Evolutionary conservation across 164 flowering plant genomes (phyloP), one percentile per base, ranked within the genome.

Genomic region (Chloranthus sessilifolius): DNA sequence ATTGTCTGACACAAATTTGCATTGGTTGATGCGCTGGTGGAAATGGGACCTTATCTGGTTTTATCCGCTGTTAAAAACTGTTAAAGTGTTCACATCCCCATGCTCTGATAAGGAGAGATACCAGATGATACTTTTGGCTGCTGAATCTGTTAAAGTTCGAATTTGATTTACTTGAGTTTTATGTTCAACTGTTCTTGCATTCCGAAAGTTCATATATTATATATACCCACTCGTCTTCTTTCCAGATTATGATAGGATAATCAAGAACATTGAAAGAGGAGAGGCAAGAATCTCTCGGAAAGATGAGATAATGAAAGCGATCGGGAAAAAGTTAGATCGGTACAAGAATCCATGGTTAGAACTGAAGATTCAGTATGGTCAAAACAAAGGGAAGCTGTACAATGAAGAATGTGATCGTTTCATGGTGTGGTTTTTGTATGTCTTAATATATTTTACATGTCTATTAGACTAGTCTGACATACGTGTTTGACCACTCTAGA

Each of bases 281-380:
- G 97, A 89, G 64, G 91, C 95, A 12, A 81, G 96, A 65, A 94
- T 94, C 50, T 80, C 97, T 16, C 73, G 97, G 21, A 94, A 78
- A 66, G 99, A 94, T 60, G 97, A 94, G 73, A 94, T 94, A 44
- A 94, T 94, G 97, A 94, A 87, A 67, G 96, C 96, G n/a, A 79
- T 94, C 62, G 95, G 96, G 53, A 94, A 94, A 85, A 94, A 94
- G 60, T 61, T 94, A 77, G 99, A 89, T 52, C 85, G 99, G n/a
- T 94, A 94, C 62, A 94, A 85, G 75, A 94, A 94, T 72, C 99
- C 99, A 11, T 94, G 99, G 99, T 68, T 89, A 70, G 99, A 94
- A 61, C 57, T 94, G 64, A 87, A 87, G 76, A 85, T 94, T 53
- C 99, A 89, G 67, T 94, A 94, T 74, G 99, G 99, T 34, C 99